Conservation (phyloP, 1,284 basidiomycete species). For the Phylloporus sp. region DNA sequence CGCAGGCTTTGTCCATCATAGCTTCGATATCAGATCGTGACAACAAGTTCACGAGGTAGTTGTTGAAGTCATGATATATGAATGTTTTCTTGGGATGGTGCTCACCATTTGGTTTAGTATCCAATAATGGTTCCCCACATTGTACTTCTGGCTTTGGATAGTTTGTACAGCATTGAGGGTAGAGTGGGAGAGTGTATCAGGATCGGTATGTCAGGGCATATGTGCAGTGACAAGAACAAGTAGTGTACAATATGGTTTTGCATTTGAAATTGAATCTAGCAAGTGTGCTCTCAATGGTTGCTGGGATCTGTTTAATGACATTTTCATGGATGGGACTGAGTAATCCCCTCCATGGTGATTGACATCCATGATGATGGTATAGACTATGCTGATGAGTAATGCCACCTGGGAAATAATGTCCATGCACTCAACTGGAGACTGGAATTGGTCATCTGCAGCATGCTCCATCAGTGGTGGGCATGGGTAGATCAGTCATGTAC, state of each 20-base stretch:
- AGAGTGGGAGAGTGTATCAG: neutral
- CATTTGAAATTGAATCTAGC: constrained; percentile 4
- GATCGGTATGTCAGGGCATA: constrained; percentile 4
- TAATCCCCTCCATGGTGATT: no score
- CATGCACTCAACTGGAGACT: neutral
- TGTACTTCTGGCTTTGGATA: neutral
- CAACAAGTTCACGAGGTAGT: neutral
- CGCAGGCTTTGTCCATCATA: constrained; percentile 3
- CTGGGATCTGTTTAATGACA: constrained; percentile 7
- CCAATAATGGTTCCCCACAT: constrained; percentile 9
- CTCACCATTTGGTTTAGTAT: neutral
- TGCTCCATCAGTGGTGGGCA: neutral
- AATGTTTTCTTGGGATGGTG: neutral
- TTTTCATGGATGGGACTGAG: no score
- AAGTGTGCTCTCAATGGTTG: neutral
- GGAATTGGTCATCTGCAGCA: neutral
- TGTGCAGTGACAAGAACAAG: constrained; percentile 16
- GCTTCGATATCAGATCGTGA: neutral
- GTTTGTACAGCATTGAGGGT: neutral
- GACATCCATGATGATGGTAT: no score
- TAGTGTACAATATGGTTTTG: constrained; percentile 5
- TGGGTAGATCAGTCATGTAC: neutral
- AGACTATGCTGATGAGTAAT: no score
- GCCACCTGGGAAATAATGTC: no score
- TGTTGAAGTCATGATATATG: constrained; percentile 7